Evolutionary conservation across 805 yeast species (phyloP).

Genomic region (Candida vartiovaarae): DNA sequence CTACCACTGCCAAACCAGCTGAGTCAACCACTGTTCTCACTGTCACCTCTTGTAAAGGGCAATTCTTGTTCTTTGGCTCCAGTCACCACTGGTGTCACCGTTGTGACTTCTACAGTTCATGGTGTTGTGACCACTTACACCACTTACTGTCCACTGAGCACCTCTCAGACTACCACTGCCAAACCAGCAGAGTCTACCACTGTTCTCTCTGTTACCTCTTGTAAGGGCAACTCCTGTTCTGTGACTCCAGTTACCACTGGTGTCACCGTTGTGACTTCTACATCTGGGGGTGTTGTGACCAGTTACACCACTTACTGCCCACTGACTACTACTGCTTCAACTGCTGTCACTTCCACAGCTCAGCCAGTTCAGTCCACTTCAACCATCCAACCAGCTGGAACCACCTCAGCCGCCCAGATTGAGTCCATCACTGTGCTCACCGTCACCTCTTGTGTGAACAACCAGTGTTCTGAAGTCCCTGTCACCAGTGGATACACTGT

Average conservation of each 20-base stretch:
- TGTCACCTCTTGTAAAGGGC: constrained; percentile 19
- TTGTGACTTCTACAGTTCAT: too few species aligned
- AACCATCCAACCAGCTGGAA: background rate
- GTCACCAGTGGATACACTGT: constrained; percentile 16
- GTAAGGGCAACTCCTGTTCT: constrained; percentile 13
- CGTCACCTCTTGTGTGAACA: constrained; percentile 7
- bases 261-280: constrained; percentile 24
- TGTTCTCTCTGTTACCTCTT: constrained; percentile 16
- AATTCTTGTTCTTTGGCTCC: constrained; percentile 14
- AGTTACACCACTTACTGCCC: constrained; percentile 21
- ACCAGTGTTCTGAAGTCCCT: constrained; percentile 3
- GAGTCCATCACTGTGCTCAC: constrained; percentile 12
- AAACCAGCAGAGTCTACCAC: constrained; percentile 11
- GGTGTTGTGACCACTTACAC: too few species aligned
- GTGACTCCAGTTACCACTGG: constrained; percentile 22
- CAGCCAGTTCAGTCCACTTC: constrained; percentile 2
- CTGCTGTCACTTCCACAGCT: constrained; percentile 6
- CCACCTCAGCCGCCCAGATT: too few species aligned
- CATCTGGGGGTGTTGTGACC: constrained; percentile 19
- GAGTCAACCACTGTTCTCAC: constrained; percentile 10
- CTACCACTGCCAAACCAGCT: constrained; percentile 25
- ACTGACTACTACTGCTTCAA: constrained; percentile 11
- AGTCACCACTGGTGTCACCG: constrained; percentile 10
- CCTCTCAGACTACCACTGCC: constrained; percentile 21
- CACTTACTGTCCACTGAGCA: constrained; percentile 6